phyloP scores from a whole-genome alignment of 2,329 filamentous ascomycete species.

The Colletotrichum sp. region DNA sequence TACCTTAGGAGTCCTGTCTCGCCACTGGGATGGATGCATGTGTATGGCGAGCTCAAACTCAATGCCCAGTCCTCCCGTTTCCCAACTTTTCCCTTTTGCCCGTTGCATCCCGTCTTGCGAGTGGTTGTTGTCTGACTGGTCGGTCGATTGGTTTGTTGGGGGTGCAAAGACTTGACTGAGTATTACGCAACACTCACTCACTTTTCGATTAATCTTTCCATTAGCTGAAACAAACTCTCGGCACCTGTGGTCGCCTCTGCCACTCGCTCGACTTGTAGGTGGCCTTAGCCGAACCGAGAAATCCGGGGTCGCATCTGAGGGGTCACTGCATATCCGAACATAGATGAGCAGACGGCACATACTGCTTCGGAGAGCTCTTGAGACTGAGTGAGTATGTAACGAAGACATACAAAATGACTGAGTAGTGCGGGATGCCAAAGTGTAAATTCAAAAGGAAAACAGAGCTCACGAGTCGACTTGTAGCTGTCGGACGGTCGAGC shows the following conservation, averaged over 20 bases:
- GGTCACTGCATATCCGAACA: not conserved
- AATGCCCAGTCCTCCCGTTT: not conserved
- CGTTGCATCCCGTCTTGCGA: not conserved
- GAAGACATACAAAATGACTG: not conserved
- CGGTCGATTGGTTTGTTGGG: not conserved
- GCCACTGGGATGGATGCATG: not conserved
- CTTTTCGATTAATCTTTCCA: not conserved
- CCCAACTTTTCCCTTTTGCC: not conserved
- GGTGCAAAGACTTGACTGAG: not conserved
- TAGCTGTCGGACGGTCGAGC: too few relatives aligned
- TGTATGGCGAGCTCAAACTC: not conserved
- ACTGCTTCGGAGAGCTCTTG: not conserved
- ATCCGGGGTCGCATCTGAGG: not conserved
- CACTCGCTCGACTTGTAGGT: not conserved
- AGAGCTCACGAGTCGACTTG: not conserved
- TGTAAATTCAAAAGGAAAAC: accelerated
- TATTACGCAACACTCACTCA: slow-evolving; percentile 9
- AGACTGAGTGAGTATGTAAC: too few relatives aligned
- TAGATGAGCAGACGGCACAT: not conserved
- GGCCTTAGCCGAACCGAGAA: not conserved
- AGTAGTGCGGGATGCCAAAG: not conserved
- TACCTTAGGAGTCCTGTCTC: not conserved
- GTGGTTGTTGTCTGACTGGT: not conserved
- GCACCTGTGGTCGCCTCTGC: not conserved
- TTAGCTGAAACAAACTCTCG: slow-evolving; percentile 15